phyloP scores from a whole-genome alignment of 768 basidiomycete species.

The Amanita rubescens region DNA sequence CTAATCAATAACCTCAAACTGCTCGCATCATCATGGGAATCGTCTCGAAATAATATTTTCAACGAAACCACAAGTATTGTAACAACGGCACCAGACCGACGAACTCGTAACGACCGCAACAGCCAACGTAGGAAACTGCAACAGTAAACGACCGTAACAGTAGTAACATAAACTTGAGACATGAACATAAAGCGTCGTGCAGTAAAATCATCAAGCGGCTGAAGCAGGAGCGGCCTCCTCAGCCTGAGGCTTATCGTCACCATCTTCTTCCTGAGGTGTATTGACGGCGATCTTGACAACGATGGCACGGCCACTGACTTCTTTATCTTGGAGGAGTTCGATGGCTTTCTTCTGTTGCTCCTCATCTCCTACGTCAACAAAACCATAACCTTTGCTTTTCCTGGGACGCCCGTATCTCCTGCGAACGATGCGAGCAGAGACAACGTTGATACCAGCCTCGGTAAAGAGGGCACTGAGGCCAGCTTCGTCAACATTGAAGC shows the following conservation, averaged over 20 bases:
- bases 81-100: conserved; percentile 43
- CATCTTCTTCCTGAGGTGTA: conserved; percentile 52
- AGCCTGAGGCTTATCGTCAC: conserved; percentile 26
- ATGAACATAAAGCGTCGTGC: conserved; percentile 14
- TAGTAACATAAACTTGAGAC: conserved; percentile 15
- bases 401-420: conserved; percentile 76
- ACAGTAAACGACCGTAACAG: conserved; percentile 17
- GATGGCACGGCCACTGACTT: conserved; percentile 77
- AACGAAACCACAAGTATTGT: conserved; percentile 23
- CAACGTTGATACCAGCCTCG: conserved; percentile 74
- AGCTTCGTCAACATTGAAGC: conserved; percentile 86
- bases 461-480: conserved; percentile 78
- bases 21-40: conserved; percentile 16
- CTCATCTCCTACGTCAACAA: conserved; percentile 89
- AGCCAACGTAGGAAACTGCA: conserved; percentile 12
- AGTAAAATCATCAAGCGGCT: conserved; percentile 20
- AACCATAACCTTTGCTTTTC: conserved; percentile 95
- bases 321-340: conserved; percentile 77
- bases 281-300: conserved; percentile 97
- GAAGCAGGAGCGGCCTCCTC: conserved; percentile 20
- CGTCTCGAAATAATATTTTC: conserved; percentile 17
- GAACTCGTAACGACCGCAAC: conserved; percentile 19
- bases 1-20: conserved; percentile 1
- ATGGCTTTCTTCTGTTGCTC: conserved; percentile 92
- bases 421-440: conserved; percentile 85